Evolutionary conservation across 108 stramenopile species (phyloP).

Genomic region (Fistulifera solaris): DNA sequence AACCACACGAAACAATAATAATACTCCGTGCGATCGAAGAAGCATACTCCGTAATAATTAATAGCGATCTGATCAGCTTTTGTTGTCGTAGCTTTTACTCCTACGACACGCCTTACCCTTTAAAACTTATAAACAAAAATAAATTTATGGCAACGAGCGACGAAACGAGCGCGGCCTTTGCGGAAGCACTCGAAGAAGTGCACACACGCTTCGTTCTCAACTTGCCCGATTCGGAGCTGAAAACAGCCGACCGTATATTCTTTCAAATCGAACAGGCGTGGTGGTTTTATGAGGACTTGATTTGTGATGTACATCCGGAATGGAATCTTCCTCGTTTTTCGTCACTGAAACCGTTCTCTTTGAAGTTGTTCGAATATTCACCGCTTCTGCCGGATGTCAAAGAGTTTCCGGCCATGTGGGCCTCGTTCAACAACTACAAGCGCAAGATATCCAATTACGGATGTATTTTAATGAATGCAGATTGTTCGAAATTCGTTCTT

Average conservation of each 20-base stretch:
- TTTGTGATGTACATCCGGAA: slow-evolving; percentile 39
- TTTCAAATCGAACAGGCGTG: slow-evolving; percentile 89
- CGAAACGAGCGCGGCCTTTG: slow-evolving; percentile 19
- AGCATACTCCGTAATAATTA: too few species aligned
- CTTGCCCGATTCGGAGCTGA: slow-evolving; percentile 66
- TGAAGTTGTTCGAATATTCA: slow-evolving; percentile 54
- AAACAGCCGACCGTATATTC: slow-evolving; percentile 67
- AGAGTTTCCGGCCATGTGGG: slow-evolving; percentile 58
- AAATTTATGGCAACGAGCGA: not conserved
- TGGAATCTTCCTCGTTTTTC: slow-evolving; percentile 45
- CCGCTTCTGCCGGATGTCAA: slow-evolving; percentile 39
- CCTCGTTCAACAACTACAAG: slow-evolving; percentile 62
- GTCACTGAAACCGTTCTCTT: slow-evolving; percentile 57
- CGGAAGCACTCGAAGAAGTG: slow-evolving; percentile 79
- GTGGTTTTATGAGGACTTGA: slow-evolving; percentile 89
- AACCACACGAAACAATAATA: too few species aligned
- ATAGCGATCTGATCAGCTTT: too few species aligned
- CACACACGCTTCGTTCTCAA: slow-evolving; percentile 84
- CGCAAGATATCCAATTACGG: slow-evolving; percentile 77
- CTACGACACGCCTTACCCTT: too few species aligned
- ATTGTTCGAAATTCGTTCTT: slow-evolving; percentile 43
- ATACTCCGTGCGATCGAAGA: too few species aligned
- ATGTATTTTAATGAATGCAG: slow-evolving; percentile 55
- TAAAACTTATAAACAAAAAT: too few species aligned
- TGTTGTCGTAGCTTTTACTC: too few species aligned